phyloP scores from a whole-genome alignment of 495 filamentous ascomycete species.

The Cercophora sp. region DNA sequence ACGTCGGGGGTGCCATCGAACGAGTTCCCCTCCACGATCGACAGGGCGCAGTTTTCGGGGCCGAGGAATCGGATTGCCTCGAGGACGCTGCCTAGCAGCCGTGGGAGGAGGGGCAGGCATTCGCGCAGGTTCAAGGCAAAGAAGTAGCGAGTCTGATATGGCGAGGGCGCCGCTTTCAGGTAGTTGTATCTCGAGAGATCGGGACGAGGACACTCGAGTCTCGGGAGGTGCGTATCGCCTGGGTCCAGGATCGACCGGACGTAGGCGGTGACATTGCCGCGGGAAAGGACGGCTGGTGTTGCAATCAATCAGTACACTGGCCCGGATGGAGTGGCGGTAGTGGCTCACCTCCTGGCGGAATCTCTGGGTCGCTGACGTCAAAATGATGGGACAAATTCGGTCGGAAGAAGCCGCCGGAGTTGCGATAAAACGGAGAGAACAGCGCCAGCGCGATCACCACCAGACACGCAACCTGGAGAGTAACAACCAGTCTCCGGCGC shows the following conservation, averaged over 20 bases:
- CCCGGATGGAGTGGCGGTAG: too few species aligned
- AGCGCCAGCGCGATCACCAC: too few species aligned
- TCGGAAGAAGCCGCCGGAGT: too few species aligned
- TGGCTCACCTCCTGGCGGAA: too few species aligned
- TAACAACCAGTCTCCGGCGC: too few species aligned
- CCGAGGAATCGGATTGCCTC: constrained; percentile 47
- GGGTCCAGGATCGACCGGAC: constrained; percentile 5
- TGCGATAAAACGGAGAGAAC: too few species aligned
- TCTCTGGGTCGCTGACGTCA: too few species aligned
- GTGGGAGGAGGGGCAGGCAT: constrained; percentile 38
- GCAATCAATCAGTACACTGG: too few species aligned
- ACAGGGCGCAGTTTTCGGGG: constrained; percentile 44
- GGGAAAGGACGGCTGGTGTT: neutral
- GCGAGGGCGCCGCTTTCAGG: too few species aligned
- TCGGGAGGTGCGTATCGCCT: neutral
- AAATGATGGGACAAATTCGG: too few species aligned
- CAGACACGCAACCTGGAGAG: too few species aligned
- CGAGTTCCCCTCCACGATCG: constrained; percentile 48
- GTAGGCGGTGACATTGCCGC: neutral
- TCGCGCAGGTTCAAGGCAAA: constrained; percentile 49
- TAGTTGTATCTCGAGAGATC: neutral
- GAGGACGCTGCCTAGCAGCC: constrained; percentile 42
- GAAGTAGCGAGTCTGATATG: constrained; percentile 28
- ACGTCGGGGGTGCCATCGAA: constrained; percentile 50
- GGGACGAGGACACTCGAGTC: constrained; percentile 5